Conservation (phyloP, 129 eudicot genomes). For the Centella asiatica region DNA sequence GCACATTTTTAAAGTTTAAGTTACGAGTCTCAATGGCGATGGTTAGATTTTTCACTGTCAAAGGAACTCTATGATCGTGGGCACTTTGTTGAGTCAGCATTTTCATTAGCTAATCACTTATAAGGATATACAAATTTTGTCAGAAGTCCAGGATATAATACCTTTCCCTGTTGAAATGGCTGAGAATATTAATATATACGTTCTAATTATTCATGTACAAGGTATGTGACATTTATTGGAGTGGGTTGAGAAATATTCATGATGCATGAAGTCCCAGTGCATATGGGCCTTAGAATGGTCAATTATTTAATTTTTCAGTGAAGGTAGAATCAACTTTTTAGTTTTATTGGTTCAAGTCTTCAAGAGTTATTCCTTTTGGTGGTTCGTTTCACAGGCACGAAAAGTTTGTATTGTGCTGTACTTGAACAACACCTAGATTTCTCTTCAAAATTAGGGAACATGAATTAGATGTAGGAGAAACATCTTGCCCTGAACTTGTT, state of each 20-base stretch:
- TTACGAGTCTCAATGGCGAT: too few relatives aligned
- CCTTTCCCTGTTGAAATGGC: too few relatives aligned
- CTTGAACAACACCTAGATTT: too few relatives aligned
- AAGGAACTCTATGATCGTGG: too few relatives aligned
- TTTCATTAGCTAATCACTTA: too few relatives aligned
- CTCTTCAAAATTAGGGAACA: not conserved
- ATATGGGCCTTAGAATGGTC: not conserved
- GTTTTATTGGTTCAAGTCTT: too few relatives aligned
- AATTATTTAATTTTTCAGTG: not conserved
- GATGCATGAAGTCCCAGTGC: not conserved
- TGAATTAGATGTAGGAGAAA: not conserved
- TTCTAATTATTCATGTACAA: not conserved
- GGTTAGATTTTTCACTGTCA: too few relatives aligned
- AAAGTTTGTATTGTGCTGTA: not conserved
- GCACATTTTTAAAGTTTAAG: too few relatives aligned
- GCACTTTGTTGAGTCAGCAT: too few relatives aligned
- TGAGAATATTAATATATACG: too few relatives aligned
- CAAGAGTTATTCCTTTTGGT: not conserved
- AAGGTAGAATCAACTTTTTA: not conserved
- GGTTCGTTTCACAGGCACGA: not conserved
- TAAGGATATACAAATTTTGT: too few relatives aligned
- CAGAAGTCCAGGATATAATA: too few relatives aligned
- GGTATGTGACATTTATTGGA: not conserved
- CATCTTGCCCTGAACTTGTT: not conserved
- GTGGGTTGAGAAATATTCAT: not conserved